Percentiles rank a stretch among this genome's conserved stretches.
Evolutionary conservation across 2,329 filamentous ascomycete genomes (phyloP).

Genomic region (Cordyceps sp.): DNA sequence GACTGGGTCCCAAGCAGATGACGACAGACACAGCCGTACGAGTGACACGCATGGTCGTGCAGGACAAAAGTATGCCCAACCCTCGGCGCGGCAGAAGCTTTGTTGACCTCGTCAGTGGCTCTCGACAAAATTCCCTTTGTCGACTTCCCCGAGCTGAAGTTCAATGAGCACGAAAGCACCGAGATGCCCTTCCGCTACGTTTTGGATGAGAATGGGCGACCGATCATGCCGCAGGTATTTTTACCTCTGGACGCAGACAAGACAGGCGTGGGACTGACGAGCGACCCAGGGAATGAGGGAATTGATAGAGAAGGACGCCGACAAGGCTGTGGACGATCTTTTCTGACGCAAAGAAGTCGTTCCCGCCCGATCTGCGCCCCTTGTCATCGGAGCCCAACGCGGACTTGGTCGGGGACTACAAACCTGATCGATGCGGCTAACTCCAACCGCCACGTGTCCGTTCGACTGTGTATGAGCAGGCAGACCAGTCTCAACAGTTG

Average conservation of each 20-base stretch:
- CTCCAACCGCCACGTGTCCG: background rate
- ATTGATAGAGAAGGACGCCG: conserved; percentile 80
- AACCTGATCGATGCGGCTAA: too few relatives aligned
- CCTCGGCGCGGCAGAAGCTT: background rate
- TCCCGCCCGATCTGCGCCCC: background rate
- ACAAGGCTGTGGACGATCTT: conserved; percentile 79
- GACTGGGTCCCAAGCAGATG: conserved; percentile 90
- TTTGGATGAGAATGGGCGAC: conserved; percentile 52
- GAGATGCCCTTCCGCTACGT: conserved; percentile 99
- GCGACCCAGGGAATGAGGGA: conserved; percentile 70
- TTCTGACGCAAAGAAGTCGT: conserved; percentile 45
- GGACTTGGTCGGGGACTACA: too few relatives aligned
- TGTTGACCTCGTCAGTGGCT: conserved; percentile 36
- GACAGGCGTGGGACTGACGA: conserved; percentile 13
- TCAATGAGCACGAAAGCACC: conserved; percentile 84
- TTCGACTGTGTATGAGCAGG: background rate
- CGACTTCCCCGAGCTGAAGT: conserved; percentile 76
- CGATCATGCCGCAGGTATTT: conserved; percentile 79
- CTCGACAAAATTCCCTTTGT: conserved; percentile 67
- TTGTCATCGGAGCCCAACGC: background rate
- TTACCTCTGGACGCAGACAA: background rate
- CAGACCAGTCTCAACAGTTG: background rate
- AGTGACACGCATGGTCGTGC: conserved; percentile 77
- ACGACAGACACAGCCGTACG: conserved; percentile 94
- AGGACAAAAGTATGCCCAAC: conserved; percentile 52